Conservation (phyloP, 371 early-diverging fungal species). For the Capillidium rhysosporum region DNA sequence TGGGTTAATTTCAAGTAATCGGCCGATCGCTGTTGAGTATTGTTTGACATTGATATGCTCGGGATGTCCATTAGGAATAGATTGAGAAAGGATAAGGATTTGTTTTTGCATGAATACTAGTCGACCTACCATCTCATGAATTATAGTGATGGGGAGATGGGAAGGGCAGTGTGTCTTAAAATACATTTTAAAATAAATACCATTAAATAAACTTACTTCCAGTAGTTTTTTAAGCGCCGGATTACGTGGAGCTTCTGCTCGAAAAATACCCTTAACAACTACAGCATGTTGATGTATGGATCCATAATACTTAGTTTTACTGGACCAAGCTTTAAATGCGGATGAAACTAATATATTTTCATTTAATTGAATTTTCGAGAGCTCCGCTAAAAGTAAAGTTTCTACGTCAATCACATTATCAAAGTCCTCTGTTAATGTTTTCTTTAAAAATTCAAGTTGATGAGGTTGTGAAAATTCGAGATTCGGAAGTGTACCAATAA, state of each 20-base stretch:
- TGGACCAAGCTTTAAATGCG: neutral
- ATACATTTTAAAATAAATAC: neutral
- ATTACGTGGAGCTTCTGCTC: neutral
- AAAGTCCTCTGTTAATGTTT: neutral
- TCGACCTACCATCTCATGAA: neutral
- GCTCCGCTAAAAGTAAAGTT: neutral
- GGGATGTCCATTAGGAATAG: neutral
- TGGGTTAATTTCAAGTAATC: no score
- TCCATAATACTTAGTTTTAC: neutral
- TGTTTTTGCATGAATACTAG: neutral
- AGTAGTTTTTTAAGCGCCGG: neutral
- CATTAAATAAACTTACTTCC: neutral
- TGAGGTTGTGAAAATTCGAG: constrained; percentile 1
- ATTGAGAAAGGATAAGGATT: neutral
- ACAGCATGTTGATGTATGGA: neutral
- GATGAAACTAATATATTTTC: neutral
- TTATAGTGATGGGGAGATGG: neutral
- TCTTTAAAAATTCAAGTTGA: neutral
- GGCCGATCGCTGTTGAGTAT: neutral
- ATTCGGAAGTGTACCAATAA: neutral
- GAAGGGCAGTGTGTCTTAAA: neutral
- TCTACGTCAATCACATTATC: neutral
- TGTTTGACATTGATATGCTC: neutral
- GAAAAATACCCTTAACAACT: neutral
- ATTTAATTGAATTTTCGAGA: neutral